phyloP scores from a whole-genome alignment of 1,284 basidiomycete species.

The Cutaneotrichosporon dermatis region DNA sequence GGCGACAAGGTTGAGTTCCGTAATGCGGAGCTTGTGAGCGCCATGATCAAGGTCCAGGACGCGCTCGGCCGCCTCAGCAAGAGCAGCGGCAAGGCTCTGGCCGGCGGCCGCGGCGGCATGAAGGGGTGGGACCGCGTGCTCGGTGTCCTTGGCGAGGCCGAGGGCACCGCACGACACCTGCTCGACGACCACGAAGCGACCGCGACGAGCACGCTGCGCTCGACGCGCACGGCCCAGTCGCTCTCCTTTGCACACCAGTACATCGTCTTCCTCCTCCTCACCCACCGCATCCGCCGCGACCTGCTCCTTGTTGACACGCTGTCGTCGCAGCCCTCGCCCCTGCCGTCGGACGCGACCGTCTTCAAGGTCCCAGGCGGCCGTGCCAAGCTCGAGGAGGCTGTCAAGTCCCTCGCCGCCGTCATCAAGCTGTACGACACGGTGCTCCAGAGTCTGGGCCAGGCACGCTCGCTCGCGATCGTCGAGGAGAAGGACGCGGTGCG shows the following conservation, averaged over 20 bases:
- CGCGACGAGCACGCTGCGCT: conserved; percentile 33
- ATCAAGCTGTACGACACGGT: conserved; percentile 83
- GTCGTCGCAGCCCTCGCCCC: conserved; percentile 42
- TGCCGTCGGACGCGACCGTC: conserved; percentile 35
- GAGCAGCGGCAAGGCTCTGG: conserved; percentile 47
- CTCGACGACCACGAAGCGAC: conserved; percentile 65
- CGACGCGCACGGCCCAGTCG: conserved; percentile 39
- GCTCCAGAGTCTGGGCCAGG: conserved; percentile 74
- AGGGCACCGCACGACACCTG: conserved; percentile 71
- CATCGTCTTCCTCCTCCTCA: conserved; percentile 77
- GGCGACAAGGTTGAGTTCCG: conserved; percentile 77
- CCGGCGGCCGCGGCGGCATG: conserved; percentile 34
- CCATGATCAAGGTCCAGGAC: conserved; percentile 74
- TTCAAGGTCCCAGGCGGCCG: conserved; percentile 39
- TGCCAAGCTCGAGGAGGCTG: conserved; percentile 52
- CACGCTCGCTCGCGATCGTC: conserved; percentile 74
- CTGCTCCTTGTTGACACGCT: conserved; percentile 70
- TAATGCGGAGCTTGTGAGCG: conserved; percentile 86
- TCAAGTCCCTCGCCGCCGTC: conserved; percentile 66
- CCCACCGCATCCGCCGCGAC: conserved; percentile 80
- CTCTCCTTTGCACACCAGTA: conserved; percentile 77
- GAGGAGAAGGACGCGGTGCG: conserved; percentile 80
- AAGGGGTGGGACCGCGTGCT: conserved; percentile 75
- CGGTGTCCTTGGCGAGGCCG: conserved; percentile 77
- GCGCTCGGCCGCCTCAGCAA: conserved; percentile 56